Conservation (phyloP, 495 filamentous ascomycete genomes). For the Lasiosphaeria miniovina region DNA sequence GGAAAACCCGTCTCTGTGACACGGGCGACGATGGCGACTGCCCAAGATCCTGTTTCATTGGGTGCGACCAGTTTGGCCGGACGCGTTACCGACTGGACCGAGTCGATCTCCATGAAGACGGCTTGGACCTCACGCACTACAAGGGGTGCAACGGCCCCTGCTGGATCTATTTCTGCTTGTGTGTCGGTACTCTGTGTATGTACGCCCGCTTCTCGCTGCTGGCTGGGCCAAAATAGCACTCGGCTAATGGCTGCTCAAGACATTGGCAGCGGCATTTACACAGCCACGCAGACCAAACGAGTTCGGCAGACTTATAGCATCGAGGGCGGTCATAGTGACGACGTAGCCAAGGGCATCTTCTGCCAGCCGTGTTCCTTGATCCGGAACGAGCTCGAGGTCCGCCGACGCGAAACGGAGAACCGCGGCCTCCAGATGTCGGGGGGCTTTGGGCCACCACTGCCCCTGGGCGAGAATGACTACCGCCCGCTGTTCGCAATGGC, state of each 20-base stretch:
- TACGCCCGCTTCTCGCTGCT: neutral
- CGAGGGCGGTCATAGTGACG: slow-evolving; percentile 18
- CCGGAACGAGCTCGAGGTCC: slow-evolving; percentile 25
- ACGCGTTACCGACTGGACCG: slow-evolving; percentile 21
- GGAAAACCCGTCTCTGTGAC: slow-evolving; percentile 21
- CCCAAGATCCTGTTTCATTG: slow-evolving; percentile 21
- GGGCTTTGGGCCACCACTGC: slow-evolving; percentile 11
- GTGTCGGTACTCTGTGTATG: slow-evolving; percentile 18
- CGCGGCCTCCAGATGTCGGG: slow-evolving; percentile 4
- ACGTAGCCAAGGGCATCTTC: slow-evolving; percentile 25
- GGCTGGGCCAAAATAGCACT: neutral
- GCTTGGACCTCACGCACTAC: slow-evolving; percentile 21
- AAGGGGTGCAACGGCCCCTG: slow-evolving; percentile 20
- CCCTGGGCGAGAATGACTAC: slow-evolving; percentile 22
- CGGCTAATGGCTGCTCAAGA: slow-evolving; percentile 7
- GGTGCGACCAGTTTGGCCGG: slow-evolving; percentile 24
- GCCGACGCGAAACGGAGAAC: slow-evolving; percentile 19
- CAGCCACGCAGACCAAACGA: slow-evolving; percentile 18
- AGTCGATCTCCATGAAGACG: slow-evolving; percentile 14
- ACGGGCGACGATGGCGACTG: slow-evolving; percentile 21
- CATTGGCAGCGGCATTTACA: slow-evolving; percentile 29
- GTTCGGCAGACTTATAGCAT: slow-evolving; percentile 27
- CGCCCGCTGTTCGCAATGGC: slow-evolving; percentile 20
- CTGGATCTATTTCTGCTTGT: slow-evolving; percentile 20
- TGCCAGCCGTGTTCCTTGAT: slow-evolving; percentile 31